phyloP scores from a whole-genome alignment of 139 green algal genomes.

The Tetradesmus lagerheimii region DNA sequence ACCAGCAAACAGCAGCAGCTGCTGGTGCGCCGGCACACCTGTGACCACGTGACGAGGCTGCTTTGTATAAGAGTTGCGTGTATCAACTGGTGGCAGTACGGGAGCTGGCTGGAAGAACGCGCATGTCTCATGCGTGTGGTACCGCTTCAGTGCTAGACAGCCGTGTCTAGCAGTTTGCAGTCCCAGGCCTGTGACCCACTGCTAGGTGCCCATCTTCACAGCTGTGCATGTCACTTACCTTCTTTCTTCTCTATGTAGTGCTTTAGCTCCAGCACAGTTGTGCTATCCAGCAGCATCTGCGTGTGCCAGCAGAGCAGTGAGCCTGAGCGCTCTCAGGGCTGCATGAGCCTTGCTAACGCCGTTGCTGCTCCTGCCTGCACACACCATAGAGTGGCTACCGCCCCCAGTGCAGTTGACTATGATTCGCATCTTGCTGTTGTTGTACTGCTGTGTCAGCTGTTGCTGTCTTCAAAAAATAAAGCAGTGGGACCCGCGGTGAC shows the following conservation, averaged over 20 bases:
- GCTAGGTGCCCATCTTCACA: too few species aligned
- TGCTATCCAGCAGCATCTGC: slow-evolving; percentile 35
- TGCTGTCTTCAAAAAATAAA: neutral
- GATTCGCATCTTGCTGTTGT: slow-evolving; percentile 8
- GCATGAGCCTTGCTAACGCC: neutral
- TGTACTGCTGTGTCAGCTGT: neutral
- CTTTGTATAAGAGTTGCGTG: neutral
- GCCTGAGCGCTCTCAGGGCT: neutral
- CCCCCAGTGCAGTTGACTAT: slow-evolving; percentile 37
- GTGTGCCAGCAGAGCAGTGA: neutral
- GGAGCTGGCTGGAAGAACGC: neutral
- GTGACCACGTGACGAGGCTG: neutral
- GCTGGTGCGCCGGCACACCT: slow-evolving; percentile 8
- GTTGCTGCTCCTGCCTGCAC: neutral
- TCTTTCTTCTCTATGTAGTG: slow-evolving; percentile 6
- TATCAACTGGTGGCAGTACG: too few species aligned
- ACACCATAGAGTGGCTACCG: slow-evolving; percentile 4
- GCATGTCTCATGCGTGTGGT: too few species aligned
- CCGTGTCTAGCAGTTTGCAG: too few species aligned
- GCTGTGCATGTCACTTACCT: neutral
- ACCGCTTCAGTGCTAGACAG: too few species aligned
- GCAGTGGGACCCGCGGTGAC: neutral
- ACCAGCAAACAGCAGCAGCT: slow-evolving; percentile 45
- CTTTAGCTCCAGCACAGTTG: slow-evolving; percentile 29
- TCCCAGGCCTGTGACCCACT: too few species aligned